Evolutionary conservation across 140 eudicot genomes (phyloP).

Genomic region (Stevia rebaudiana): DNA sequence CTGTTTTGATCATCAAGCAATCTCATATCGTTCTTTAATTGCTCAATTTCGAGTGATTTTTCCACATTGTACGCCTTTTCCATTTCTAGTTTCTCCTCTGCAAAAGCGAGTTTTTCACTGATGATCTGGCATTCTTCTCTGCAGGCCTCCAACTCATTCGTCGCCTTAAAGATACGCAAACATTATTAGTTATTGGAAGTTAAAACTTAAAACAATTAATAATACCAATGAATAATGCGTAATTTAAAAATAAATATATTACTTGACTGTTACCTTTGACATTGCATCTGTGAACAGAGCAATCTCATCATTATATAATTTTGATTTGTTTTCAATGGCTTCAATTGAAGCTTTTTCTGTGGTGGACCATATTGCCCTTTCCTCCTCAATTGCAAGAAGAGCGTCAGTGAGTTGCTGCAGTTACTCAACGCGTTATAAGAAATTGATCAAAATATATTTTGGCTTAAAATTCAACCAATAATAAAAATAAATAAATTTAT

Average conservation of each 20-base stretch:
- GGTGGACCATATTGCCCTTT: conserved; percentile 74
- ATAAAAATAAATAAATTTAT: not conserved
- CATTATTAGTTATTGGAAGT: not conserved
- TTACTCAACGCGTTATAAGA: conserved; percentile 2
- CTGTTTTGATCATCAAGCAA: conserved; percentile 34
- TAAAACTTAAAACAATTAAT: conserved; percentile 1
- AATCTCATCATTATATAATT: conserved; percentile 39
- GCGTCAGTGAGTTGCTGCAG: conserved; percentile 92
- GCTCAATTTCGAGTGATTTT: conserved; percentile 45
- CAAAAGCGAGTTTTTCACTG: conserved; percentile 27
- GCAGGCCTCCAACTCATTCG: conserved; percentile 43
- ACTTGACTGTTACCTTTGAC: conserved; percentile 44
- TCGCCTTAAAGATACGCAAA: conserved; percentile 35
- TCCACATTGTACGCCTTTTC: conserved; percentile 47
- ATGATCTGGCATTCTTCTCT: conserved; percentile 47
- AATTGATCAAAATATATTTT: not conserved
- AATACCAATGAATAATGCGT: not conserved
- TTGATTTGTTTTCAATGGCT: conserved; percentile 59
- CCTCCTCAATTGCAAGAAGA: conserved; percentile 84
- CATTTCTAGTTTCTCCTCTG: conserved; percentile 46
- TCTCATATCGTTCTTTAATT: conserved; percentile 38
- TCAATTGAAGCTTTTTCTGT: conserved; percentile 69
- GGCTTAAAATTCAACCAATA: not conserved
- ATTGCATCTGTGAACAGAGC: conserved; percentile 42
- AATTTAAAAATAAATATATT: not conserved